These are phyloP conservation scores for Quercus bicolor DNA, from an alignment of 306 rosid genomes.

Conservation along the genomic window DNA sequence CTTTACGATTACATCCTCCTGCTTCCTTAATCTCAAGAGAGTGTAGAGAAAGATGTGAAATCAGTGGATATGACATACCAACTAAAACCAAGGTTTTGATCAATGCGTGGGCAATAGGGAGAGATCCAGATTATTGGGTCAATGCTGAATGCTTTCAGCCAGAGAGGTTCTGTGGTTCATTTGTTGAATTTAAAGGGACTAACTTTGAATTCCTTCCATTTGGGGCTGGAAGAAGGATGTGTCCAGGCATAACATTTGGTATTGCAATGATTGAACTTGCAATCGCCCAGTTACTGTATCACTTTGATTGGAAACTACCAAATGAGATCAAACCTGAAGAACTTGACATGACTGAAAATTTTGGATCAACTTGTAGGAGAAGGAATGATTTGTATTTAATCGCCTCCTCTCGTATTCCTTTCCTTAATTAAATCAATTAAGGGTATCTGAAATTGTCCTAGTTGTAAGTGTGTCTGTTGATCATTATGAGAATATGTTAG, in stretches of 20 bases:
- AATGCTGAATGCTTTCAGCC: constrained; percentile 30
- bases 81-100: not conserved
- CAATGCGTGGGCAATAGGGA: not conserved
- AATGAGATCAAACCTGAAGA: constrained; percentile 24
- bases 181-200: constrained; percentile 20
- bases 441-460: too few relatives aligned
- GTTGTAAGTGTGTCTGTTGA: too few relatives aligned
- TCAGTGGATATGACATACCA: constrained; percentile 1
- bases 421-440: not conserved
- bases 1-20: constrained; percentile 29
- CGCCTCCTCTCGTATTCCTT: not conserved
- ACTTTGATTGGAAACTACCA: constrained; percentile 31
- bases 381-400: constrained; percentile 12
- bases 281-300: constrained; percentile 6
- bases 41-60: constrained; percentile 11
- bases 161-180: constrained; percentile 21
- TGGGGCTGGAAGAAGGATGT: constrained; percentile 32
- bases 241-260: constrained; percentile 31
- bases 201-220: constrained; percentile 28
- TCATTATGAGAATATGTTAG: too few relatives aligned
- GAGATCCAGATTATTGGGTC: constrained; percentile 18
- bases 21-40: constrained; percentile 24
- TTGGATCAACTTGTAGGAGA: not conserved
- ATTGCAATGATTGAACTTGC: constrained; percentile 15
- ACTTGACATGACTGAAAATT: constrained; percentile 26